phyloP scores from a whole-genome alignment of 2,329 filamentous ascomycete species.

The Podosphaera leucotricha region DNA sequence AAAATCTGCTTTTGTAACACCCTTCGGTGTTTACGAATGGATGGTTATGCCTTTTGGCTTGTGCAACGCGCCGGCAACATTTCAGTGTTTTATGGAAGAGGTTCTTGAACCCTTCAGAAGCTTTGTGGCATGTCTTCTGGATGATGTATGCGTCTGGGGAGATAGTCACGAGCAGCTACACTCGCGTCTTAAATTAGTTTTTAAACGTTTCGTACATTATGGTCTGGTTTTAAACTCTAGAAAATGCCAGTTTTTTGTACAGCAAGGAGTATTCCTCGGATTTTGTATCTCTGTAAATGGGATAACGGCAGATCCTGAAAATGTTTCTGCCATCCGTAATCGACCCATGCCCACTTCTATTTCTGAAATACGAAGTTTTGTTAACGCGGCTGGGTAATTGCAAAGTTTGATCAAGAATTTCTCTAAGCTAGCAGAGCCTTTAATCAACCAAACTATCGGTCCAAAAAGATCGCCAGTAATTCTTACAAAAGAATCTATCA shows the following conservation, averaged over 20 bases:
- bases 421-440: background rate
- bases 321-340: background rate
- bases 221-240: background rate
- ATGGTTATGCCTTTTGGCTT: slow-evolving; percentile 2
- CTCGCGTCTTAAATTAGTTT: background rate
- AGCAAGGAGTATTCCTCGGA: background rate
- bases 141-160: background rate
- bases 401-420: background rate
- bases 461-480: background rate
- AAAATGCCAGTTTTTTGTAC: background rate
- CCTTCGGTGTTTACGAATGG: background rate
- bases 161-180: background rate
- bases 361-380: background rate
- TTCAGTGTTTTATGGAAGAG: no score
- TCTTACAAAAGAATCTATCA: background rate
- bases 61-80: background rate
- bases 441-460: background rate
- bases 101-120: background rate
- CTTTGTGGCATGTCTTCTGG: background rate
- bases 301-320: background rate
- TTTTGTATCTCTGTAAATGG: background rate
- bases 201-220: background rate
- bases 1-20: background rate
- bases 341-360: background rate
- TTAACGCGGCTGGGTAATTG: background rate